Evolutionary conservation across 2,329 filamentous ascomycete genomes (phyloP), one percentile per base, ranked within the genome.

Genomic region (Pestalotiopsis sp.): DNA sequence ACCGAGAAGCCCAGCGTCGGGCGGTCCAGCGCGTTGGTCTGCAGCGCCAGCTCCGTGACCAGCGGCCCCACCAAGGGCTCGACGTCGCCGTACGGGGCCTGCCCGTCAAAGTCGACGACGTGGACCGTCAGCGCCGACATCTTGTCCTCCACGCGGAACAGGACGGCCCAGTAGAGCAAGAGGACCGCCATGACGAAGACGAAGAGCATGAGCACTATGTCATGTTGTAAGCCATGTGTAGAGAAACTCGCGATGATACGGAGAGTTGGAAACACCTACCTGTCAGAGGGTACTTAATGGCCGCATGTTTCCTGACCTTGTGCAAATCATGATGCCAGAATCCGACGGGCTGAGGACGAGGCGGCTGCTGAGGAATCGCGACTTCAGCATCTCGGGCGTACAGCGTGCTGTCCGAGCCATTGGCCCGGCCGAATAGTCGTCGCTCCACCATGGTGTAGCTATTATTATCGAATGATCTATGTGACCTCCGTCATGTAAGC

Each of bases 91-190:
- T 87, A 90, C 1, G 88, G 88, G 1, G 85, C 80, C 60, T 83
- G 82, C 4, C 85, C 86, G 74, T 92, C 90, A 71, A 91, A 90
- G 75, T 91, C 88, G 36, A 92, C 89, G 2, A 91, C 84, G 70
- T 87, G 85, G 9, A 92, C 81, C 3, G 81, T 82, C 7, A 91
- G 76, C 0, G 79, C 77, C 2, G 78, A 79, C 20, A 86, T 78
- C 66, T 87, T 88, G 59, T 80, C 72, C 12, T 89, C 81, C 0
- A 86, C 81, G 14, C 82, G 73, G 73, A 82, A 88, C 23, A 91
- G 84, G 0, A 85, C 84, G 0, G 80, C 89, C 89, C 89, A 92
- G 78, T 88, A 91, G 2, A 91, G 77, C 0, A 87, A 90, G 0
- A 92, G 75, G 4, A 90, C 81, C 12, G 72, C 79, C 4, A 91